Evolutionary conservation across 495 filamentous ascomycete species (phyloP).

Genomic region (Tuber umbilicatum): DNA sequence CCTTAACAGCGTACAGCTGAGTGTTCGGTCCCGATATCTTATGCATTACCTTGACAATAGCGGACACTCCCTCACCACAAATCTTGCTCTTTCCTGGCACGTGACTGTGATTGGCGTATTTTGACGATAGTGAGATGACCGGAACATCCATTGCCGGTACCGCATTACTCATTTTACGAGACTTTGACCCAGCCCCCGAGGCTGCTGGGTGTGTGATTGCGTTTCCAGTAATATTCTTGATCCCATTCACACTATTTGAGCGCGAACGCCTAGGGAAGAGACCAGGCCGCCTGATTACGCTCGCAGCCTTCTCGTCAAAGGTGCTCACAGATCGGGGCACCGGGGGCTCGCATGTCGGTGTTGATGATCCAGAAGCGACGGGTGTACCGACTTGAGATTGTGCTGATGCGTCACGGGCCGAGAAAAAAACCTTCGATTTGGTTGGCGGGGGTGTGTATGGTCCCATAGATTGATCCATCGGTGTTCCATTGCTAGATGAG

Average conservation of each 20-base stretch:
- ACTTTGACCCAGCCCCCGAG: conserved; percentile 37
- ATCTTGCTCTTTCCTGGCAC: conserved; percentile 47
- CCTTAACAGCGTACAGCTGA: conserved; percentile 68
- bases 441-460: conserved; percentile 32
- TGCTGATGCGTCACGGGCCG: conserved; percentile 8
- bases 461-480: conserved; percentile 15
- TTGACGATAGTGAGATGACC: conserved; percentile 35
- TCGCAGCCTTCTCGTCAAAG: conserved; percentile 15
- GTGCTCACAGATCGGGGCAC: conserved; percentile 20
- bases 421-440: conserved; percentile 31
- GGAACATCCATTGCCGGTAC: conserved; percentile 38
- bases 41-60: conserved; percentile 64
- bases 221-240: conserved; percentile 38
- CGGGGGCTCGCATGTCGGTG: conserved; percentile 18
- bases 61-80: conserved; percentile 66
- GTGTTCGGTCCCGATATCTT: conserved; percentile 49
- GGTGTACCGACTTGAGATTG: conserved; percentile 10
- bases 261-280: conserved; percentile 33
- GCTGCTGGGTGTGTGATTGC: conserved; percentile 40
- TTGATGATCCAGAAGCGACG: conserved; percentile 13
- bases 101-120: conserved; percentile 38
- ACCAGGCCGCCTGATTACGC: conserved; percentile 25
- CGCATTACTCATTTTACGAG: conserved; percentile 37
- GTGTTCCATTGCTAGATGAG: conserved; percentile 24
- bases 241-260: conserved; percentile 39